Evolutionary conservation across 371 early-diverging fungal genomes (phyloP), one percentile per base, ranked within the genome.

Genomic region (Mortierella sp.): DNA sequence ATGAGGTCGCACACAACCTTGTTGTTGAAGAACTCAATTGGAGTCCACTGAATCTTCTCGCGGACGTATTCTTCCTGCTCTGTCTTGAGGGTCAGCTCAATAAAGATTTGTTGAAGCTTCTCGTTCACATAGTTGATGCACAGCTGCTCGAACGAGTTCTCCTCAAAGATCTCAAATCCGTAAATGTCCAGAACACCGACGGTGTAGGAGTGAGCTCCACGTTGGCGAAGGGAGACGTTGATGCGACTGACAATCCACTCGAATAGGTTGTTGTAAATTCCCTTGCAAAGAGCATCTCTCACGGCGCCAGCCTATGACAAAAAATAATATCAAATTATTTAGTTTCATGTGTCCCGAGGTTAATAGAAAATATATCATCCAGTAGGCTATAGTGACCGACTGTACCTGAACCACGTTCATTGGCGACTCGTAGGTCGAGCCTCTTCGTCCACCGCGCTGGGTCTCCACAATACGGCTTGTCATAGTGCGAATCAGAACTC

Each of bases 41-140:
- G 99, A n/a, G 98, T 96, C 95, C 99, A 99, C 70, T 98, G 88
- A 74, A 99, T 99, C 57, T 96, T 92, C 84, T 96, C 98, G n/a
- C 92, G 89, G 29, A 95, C 94, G 72, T 98, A 98, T 80, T 98
- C 98, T 83, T 98, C 98, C 85, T 98, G 98, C 83, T 99, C 99
- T 0, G 97, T 92, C 82, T 96, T 95, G 58, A 99, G 91, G n/a
- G 99, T 96, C 67, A 98, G 85, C 80, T 97, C 97, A 64, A 99
- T 99, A 75, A 99, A 99, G 76, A 99, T 99, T 81, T 99, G 99
- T 81, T 99, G 99, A 69, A 99, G 87, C 83, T 97, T 97, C 81
- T 99, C 99, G 85, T 99, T 99, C 64, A 99, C 99, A 72, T 99
- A 99, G 87, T 99, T 99, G 87, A 99, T 99, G 85, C 99, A 99